Evolutionary conservation across 306 rosid genomes (phyloP), one percentile per base, ranked within the genome.

Genomic region (Casuarina cunninghamiana): DNA sequence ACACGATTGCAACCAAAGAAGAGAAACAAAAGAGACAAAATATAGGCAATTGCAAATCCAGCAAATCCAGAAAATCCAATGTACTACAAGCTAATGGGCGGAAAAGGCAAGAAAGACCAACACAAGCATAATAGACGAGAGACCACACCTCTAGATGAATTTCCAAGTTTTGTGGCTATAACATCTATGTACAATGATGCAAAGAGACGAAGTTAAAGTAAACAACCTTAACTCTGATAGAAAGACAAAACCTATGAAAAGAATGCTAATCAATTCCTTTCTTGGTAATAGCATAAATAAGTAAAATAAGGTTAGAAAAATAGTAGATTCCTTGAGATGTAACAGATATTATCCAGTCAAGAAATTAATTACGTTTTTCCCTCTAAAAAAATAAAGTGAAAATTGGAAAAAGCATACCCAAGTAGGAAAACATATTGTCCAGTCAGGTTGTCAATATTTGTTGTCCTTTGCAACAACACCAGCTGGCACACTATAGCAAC

Each of bases 371-470:
- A 32, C 5, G 7, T 26, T 69, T 43, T 44, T 3, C 44, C 48
- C 32, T 3, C 38, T 68, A 38, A 15, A 69, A 69, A 35, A 48
- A 44, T 2, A 26, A 46, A 45, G 17, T 26, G 42, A 16, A 12
- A 26, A 10, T 7, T 45, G 21, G 48, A 62, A 37, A 77, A 15
- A 51, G 51, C 54, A 26, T 58, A 87, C 91, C 91, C 91, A n/a
- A 87, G 89, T 9, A 87, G 91, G 79, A 85, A 67, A 17, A 87
- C 85, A 39, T 87, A 87, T 84, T 87, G 85, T 68, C 91, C 91
- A 0, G 91, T 87, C 75, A 87, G 79, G 73, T 83, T 87, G 80
- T 87, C 91, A 67, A 87, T 87, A 76, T 87, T 87, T 74, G 87
- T 83, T 7, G 91, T 84, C 76, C 89, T 85, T 69, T 87, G 89